Evolutionary conservation across 257 asterid species (phyloP).

Genomic region (Solanum paucissectum): DNA sequence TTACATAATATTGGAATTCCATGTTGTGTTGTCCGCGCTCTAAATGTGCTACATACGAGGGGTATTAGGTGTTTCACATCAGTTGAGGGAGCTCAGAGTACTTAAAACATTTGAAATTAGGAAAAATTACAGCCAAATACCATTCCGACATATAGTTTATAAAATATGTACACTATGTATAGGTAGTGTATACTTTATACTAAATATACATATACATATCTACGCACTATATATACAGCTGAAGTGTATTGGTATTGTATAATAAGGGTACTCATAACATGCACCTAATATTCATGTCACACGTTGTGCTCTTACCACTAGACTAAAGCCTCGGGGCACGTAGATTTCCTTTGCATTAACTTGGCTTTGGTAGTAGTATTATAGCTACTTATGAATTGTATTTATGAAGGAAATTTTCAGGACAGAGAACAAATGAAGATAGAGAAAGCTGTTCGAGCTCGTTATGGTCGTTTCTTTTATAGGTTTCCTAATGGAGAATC

Average conservation of each 20-base stretch:
- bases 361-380: neutral
- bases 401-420: conserved; percentile 56
- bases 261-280: neutral
- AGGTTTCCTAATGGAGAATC: conserved; percentile 81
- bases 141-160: neutral
- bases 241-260: neutral
- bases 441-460: conserved; percentile 46
- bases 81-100: neutral
- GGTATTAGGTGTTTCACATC: neutral
- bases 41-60: neutral
- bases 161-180: neutral
- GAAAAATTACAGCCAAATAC: neutral
- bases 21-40: neutral
- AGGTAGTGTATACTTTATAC: neutral
- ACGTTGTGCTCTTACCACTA: neutral
- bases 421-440: conserved; percentile 59
- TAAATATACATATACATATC: too few relatives aligned
- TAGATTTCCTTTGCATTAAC: neutral
- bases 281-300: neutral
- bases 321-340: neutral
- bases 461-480: conserved; percentile 63
- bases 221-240: too few relatives aligned
- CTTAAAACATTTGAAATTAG: neutral
- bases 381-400: neutral
- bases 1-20: neutral